These are phyloP conservation scores for Prosopis cineraria DNA, from an alignment of 306 rosid genomes.

Conservation along the genomic window DNA sequence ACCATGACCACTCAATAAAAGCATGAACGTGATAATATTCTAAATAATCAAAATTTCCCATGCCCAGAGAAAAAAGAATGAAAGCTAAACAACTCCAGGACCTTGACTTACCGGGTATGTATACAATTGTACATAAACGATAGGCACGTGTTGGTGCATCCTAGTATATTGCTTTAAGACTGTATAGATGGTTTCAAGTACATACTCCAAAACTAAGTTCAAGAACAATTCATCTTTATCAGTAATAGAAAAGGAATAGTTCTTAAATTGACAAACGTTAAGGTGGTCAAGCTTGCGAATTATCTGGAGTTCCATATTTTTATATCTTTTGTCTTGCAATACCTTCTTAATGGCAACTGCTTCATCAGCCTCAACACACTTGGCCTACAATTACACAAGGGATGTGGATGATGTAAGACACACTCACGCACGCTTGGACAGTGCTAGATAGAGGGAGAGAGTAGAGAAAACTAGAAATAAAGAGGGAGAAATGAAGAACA, in stretches of 20 bases:
- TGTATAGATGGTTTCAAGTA: slow-evolving; percentile 78
- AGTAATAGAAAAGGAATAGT: slow-evolving; percentile 84
- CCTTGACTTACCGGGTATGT: slow-evolving; percentile 64
- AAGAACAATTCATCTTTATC: slow-evolving; percentile 88
- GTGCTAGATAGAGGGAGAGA: too few relatives aligned
- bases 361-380: slow-evolving; percentile 83
- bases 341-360: slow-evolving; percentile 89
- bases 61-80: too few relatives aligned
- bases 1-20: slow-evolving; percentile 20
- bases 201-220: slow-evolving; percentile 84
- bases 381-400: slow-evolving; percentile 54
- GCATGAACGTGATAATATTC: not conserved
- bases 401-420: not conserved
- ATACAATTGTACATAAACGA: slow-evolving; percentile 71
- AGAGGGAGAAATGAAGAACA: too few relatives aligned
- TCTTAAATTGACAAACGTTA: slow-evolving; percentile 68
- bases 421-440: too few relatives aligned
- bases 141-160: slow-evolving; percentile 67
- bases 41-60: not conserved
- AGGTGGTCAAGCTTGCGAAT: slow-evolving; percentile 83
- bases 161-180: slow-evolving; percentile 69
- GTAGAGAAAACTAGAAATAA: too few relatives aligned
- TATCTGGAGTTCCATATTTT: slow-evolving; percentile 87
- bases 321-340: slow-evolving; percentile 89
- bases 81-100: not conserved